Base-by-base conservation (phyloP, 441 rosid genomes). In the Eruca vesicaria region DNA sequence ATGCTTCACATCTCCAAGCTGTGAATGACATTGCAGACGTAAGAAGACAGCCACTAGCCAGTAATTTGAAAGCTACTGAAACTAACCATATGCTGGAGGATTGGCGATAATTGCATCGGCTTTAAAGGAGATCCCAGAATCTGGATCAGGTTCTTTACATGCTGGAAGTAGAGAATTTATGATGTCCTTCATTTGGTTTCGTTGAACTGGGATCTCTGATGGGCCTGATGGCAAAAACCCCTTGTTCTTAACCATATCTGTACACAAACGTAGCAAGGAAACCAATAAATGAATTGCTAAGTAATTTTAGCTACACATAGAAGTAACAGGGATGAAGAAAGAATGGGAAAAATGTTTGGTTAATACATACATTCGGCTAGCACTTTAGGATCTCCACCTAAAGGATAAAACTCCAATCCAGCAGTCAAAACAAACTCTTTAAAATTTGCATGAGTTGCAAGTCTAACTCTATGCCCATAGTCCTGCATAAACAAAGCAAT, bases 181-280 rank as follows among this genome's bases (percentile, higher is more conserved):
- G 33, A 96, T 89, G n/a, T 92, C 98, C 80, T 90, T 96, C 31
- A 94, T 84, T 79, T 96, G 99, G 80, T 83, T 91, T 73, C 99
- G 85, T 75, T 92, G 99, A 75, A 85, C 57, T 12, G 98, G 91
- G 75, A 96, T 94, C 85, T 94, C 98, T 5, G 98, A 96, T 74
- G 99, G 99, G 63, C 96, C 97, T 9, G 99, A 89, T 19, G 99
- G 99, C 85, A 93, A 78, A 84, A 96, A 96, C 15, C 98, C 99
- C 82, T 96, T 94, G 81, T 94, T 96, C 84, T 96, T 94, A 64
- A 96, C 99, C 99, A 96, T 94, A 82, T 96, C 99, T 94, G 96
- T 66, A 69, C 76, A 75, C 16, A 78, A 23, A 38, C 62, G 18
- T 76, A 68, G 63, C 26, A 81, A 80, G 61, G 41, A 66, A 83